phyloP scores from a whole-genome alignment of 2,329 filamentous ascomycete species.

The Chrysoporthe puriensis region DNA sequence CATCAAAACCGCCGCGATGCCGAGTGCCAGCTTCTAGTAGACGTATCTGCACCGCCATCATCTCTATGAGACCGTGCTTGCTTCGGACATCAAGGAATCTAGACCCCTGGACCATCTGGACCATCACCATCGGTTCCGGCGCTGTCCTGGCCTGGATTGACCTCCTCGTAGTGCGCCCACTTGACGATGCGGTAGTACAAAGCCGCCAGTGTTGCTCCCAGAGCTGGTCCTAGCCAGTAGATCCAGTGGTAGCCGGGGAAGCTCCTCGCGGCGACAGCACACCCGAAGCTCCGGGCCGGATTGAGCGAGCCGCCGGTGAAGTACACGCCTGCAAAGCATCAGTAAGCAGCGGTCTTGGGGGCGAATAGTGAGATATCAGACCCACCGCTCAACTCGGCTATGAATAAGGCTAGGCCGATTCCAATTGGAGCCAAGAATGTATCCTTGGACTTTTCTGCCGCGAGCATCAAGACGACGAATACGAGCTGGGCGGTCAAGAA shows the following conservation, averaged over 20 bases:
- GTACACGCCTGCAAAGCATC: constrained; percentile 37
- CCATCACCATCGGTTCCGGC: constrained; percentile 14
- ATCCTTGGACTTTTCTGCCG: constrained; percentile 67
- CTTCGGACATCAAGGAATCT: background rate
- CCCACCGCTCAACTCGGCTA: constrained; percentile 46
- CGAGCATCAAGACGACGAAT: constrained; percentile 67
- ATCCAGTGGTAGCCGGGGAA: constrained; percentile 49
- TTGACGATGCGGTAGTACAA: constrained; percentile 48
- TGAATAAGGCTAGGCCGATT: constrained; percentile 68
- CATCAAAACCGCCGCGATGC: background rate
- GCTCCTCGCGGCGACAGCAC: constrained; percentile 42
- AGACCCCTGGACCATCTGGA: background rate
- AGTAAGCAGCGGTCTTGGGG: background rate
- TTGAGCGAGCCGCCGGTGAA: constrained; percentile 47
- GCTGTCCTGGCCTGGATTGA: constrained; percentile 43
- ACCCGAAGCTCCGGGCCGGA: constrained; percentile 48
- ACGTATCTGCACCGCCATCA: too few relatives aligned
- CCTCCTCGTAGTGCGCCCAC: constrained; percentile 47
- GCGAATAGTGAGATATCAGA: background rate
- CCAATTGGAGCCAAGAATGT: constrained; percentile 69
- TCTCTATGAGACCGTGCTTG: background rate
- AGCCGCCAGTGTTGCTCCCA: constrained; percentile 47
- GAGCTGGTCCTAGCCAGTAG: constrained; percentile 49
- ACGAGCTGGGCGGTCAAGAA: constrained; percentile 63
- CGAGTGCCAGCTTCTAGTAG: background rate